These are phyloP conservation scores for Wickerhamomyces bovis DNA, from an alignment of 805 yeast genomes.

Conservation along the genomic window DNA sequence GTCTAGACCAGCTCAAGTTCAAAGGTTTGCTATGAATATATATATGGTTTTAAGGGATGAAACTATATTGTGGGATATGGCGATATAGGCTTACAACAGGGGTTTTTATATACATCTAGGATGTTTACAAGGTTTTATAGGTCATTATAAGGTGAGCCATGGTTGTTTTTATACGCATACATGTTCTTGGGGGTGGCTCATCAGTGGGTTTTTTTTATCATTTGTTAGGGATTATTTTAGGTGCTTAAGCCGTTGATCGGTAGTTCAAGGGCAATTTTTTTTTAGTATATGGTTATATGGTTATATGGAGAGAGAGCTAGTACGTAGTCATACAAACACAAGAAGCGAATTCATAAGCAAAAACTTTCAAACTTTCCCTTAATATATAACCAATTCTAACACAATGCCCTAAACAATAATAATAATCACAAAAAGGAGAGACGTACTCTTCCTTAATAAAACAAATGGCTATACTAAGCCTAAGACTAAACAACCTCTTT, in stretches of 20 bases:
- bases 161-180: not conserved
- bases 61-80: not conserved
- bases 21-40: not conserved
- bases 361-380: too few species aligned
- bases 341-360: too few species aligned
- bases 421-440: not conserved
- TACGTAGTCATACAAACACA: too few species aligned
- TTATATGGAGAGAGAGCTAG: too few species aligned
- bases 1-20: not conserved
- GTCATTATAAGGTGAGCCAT: not conserved
- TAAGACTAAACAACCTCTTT: slow-evolving; percentile 16
- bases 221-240: not conserved
- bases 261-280: not conserved
- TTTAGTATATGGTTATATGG: not conserved
- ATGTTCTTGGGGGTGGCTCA: not conserved
- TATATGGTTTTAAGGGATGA: not conserved
- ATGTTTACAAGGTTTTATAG: not conserved
- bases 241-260: too few species aligned
- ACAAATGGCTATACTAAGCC: not conserved
- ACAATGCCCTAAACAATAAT: too few species aligned
- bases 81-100: too few species aligned
- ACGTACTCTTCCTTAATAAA: too few species aligned
- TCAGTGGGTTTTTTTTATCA: too few species aligned
- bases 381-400: too few species aligned
- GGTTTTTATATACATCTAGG: too few species aligned